These are phyloP conservation scores for Botrytis fragariae DNA, from an alignment of 2,329 filamentous ascomycete genomes.

Conservation along the genomic window DNA sequence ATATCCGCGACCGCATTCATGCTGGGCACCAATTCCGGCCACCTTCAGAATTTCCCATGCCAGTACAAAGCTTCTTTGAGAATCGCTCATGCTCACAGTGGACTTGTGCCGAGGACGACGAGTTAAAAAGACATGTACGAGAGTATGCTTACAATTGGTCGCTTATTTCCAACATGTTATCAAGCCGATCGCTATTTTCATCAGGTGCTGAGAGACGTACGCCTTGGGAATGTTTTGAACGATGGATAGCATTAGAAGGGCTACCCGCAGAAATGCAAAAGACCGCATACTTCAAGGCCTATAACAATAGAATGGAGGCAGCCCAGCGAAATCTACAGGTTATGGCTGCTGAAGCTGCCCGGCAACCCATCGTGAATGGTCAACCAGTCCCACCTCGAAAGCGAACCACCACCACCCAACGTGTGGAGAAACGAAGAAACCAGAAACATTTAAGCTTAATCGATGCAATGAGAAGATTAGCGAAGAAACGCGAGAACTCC, in stretches of 20 bases:
- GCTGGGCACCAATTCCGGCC: conserved; percentile 90
- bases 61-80: conserved; percentile 86
- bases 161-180: conserved; percentile 78
- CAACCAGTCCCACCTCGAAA: conserved; percentile 56
- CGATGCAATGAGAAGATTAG: conserved; percentile 91
- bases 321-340: conserved; percentile 52
- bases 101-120: conserved; percentile 87
- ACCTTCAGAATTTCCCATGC: conserved; percentile 89
- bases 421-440: conserved; percentile 82
- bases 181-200: conserved; percentile 70
- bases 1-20: conserved; percentile 84
- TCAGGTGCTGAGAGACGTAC: conserved; percentile 87
- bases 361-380: conserved; percentile 40
- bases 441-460: conserved; percentile 85
- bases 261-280: conserved; percentile 91
- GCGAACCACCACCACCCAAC: conserved; percentile 72
- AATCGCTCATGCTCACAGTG: conserved; percentile 84
- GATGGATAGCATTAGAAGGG: conserved; percentile 90
- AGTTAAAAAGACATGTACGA: conserved; percentile 77
- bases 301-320: conserved; percentile 58
- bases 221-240: conserved; percentile 97
- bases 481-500: conserved; percentile 86
- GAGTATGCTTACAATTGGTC: conserved; percentile 99
- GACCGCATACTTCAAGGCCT: conserved; percentile 86
- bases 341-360: conserved; percentile 37